phyloP scores from a whole-genome alignment of 2,329 filamentous ascomycete genomes.

The Xylariaceae sp. region DNA sequence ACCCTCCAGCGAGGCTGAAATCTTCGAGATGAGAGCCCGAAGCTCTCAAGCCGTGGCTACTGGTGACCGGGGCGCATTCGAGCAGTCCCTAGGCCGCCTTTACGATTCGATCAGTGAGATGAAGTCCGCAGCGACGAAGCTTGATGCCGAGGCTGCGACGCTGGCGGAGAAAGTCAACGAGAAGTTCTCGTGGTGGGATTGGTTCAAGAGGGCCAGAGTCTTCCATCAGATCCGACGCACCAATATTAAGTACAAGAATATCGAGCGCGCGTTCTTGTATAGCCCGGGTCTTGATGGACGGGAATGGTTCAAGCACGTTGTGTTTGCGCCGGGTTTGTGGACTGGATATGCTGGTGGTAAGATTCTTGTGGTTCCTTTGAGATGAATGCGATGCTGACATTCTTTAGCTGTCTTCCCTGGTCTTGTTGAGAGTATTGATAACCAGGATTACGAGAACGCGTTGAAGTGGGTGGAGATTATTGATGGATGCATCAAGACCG shows the following conservation, averaged over 20 bases:
- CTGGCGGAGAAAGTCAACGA: conserved; percentile 36
- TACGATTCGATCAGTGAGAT: conserved; percentile 34
- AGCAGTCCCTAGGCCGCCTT: conserved; percentile 36
- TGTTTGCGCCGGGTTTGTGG: conserved; percentile 88
- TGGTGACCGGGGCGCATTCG: conserved; percentile 39
- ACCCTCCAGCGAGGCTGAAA: conserved; percentile 29
- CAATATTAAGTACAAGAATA: conserved; percentile 76
- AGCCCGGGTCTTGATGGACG: conserved; percentile 70
- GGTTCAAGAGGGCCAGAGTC: conserved; percentile 61
- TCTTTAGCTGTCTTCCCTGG: conserved; percentile 62
- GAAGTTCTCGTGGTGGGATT: conserved; percentile 73
- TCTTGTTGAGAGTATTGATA: conserved; percentile 57
- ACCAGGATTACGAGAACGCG: conserved; percentile 53
- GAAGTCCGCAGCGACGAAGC: conserved; percentile 36
- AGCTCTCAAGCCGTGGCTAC: conserved; percentile 19
- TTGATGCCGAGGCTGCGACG: conserved; percentile 42
- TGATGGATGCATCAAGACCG: conserved; percentile 44
- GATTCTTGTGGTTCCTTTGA: not conserved
- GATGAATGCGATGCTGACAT: not conserved
- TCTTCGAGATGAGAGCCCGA: conserved; percentile 29
- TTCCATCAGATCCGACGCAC: conserved; percentile 58
- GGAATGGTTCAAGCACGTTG: conserved; percentile 89
- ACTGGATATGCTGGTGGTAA: conserved; percentile 78
- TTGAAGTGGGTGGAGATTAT: conserved; percentile 57
- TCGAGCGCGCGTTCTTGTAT: conserved; percentile 79